Conservation (phyloP, 2,329 filamentous ascomycete species). For the Botrytis fabae region DNA sequence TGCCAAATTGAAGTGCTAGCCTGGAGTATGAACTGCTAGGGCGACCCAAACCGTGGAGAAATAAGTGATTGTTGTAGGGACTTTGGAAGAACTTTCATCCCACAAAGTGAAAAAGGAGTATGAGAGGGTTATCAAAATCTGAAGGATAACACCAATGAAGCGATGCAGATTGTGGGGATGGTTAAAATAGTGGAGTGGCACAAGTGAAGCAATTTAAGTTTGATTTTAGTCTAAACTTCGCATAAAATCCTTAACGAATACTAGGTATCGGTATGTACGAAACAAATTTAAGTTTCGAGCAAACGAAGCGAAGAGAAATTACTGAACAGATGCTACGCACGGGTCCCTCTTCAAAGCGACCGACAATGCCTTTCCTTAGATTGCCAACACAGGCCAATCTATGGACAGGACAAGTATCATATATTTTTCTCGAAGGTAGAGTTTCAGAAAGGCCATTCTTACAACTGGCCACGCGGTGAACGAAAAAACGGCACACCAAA, state of each 20-base stretch:
- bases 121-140: neutral
- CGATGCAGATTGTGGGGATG: neutral
- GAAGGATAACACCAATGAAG: neutral
- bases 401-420: too few species aligned
- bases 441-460: too few species aligned
- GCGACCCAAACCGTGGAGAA: neutral
- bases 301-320: neutral
- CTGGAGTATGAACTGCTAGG: neutral
- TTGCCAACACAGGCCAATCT: too few species aligned
- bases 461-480: too few species aligned
- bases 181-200: neutral
- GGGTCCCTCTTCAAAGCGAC: neutral
- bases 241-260: neutral
- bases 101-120: neutral
- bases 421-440: too few species aligned
- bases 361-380: too few species aligned
- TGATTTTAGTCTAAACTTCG: neutral
- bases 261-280: neutral
- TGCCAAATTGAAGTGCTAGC: neutral
- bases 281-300: neutral
- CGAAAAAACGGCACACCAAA: too few species aligned
- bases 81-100: neutral
- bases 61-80: neutral
- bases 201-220: neutral
- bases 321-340: neutral